Evolutionary conservation across 2,329 filamentous ascomycete species (phyloP), one percentile per base, ranked within the genome.

Genomic region (Chaetomium sp.): DNA sequence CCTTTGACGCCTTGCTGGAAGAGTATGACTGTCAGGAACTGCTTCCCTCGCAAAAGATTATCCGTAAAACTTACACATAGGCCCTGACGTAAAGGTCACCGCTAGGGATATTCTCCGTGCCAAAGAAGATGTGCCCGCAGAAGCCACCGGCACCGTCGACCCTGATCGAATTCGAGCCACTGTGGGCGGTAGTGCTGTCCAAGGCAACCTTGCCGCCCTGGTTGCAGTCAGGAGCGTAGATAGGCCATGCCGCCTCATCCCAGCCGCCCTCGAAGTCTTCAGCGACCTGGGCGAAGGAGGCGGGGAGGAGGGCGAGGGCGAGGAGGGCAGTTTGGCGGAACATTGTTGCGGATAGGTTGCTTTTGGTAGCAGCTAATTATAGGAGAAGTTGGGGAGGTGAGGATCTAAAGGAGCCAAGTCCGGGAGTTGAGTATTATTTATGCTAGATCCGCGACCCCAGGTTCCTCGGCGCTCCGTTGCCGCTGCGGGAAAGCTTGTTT

Each of bases 51-150:
- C 23, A n/a, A 25, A 12, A 1, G 2, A 33, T 16, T 3, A 2
- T n/a, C n/a, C 16, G 13, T 6, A 31, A n/a, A 51, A 79, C 84
- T 78, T 77, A 87, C 85, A 87, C 64, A 68, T 76, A 87, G 19
- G 80, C 77, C 68, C 84, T 73, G 23, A 87, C 84, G 62, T 86
- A 87, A 61, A 87, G 75, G 71, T 87, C 82, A 1, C 85, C 85
- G 59, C 72, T 79, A 0, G 85, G 85, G 4, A 87, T 76, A 53
- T 81, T 79, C 0, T 76, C 83, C 1, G 85, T 87, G 65, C 85
- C 85, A 64, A 88, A 83, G 75, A 87, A 87, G 57, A 86, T 84
- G 72, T 88, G 85, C 21, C 83, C 83, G 60, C 83, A 85, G 74
- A 81, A 85, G 5, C 83, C 83, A 51, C 82, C 81, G 0, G 81